These are phyloP conservation scores for Galium porrigens DNA, from an alignment of 305 asterid species.

Conservation along the genomic window DNA sequence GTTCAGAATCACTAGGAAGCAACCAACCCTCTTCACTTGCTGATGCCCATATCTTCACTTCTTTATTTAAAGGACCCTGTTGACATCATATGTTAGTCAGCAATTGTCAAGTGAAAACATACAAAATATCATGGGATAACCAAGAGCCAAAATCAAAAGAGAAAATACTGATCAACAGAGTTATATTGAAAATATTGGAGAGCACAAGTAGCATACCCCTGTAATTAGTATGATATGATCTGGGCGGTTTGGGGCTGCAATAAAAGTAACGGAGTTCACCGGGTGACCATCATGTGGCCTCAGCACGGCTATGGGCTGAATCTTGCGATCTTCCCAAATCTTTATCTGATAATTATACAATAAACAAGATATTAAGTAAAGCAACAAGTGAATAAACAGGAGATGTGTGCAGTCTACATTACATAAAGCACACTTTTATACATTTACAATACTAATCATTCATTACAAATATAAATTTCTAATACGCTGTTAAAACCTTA, in stretches of 20 bases:
- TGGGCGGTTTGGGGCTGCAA: slow-evolving; percentile 72
- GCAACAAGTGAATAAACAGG: not conserved
- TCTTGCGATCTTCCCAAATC: slow-evolving; percentile 81
- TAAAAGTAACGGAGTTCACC: slow-evolving; percentile 75
- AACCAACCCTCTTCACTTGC: slow-evolving; percentile 97
- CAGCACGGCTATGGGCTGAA: slow-evolving; percentile 60
- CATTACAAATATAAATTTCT: no score
- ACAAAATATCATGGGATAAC: not conserved
- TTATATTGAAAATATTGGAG: not conserved
- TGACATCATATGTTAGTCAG: slow-evolving; percentile 21
- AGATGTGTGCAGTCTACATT: no score
- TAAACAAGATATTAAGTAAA: slow-evolving; percentile 10
- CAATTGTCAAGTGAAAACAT: not conserved
- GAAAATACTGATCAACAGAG: not conserved
- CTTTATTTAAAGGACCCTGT: slow-evolving; percentile 79
- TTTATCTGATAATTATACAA: slow-evolving; percentile 44
- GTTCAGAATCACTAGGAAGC: slow-evolving; percentile 80
- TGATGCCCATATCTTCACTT: slow-evolving; percentile 77
- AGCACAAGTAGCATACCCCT: slow-evolving; percentile 41
- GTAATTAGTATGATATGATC: slow-evolving; percentile 83
- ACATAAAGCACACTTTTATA: no score
- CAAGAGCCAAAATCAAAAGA: no score
- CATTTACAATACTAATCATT: not conserved
- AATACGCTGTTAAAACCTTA: no score
- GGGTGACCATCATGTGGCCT: slow-evolving; percentile 84